phyloP scores from a whole-genome alignment of 1,284 basidiomycete genomes.

The Melampsora larici-populina region DNA sequence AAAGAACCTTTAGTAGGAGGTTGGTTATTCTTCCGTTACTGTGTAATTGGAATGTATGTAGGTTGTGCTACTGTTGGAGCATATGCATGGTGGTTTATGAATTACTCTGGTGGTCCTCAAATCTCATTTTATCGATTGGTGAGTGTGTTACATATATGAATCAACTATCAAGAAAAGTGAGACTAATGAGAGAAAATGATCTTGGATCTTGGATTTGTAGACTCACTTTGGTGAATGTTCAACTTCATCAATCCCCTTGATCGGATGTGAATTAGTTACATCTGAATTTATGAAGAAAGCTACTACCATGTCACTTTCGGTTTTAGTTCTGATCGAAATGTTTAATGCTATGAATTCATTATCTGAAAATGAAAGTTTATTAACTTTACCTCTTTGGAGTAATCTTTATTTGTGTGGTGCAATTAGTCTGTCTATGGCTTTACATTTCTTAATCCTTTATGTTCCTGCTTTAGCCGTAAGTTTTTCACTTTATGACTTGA shows the following conservation, averaged over 20 bases:
- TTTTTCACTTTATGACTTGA: conserved; percentile 44
- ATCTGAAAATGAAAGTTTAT: conserved; percentile 91
- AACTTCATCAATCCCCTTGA: conserved; percentile 61
- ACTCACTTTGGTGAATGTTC: conserved; percentile 92
- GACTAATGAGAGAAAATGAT: conserved; percentile 13
- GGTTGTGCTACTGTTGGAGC: conserved; percentile 92
- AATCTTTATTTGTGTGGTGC: conserved; percentile 87
- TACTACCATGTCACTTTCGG: conserved; percentile 91
- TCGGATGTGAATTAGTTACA: conserved; percentile 91
- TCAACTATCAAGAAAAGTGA: neutral
- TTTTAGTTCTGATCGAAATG: conserved; percentile 93
- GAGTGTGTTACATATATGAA: conserved; percentile 54
- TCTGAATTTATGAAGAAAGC: conserved; percentile 78
- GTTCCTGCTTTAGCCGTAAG: conserved; percentile 86
- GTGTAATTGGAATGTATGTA: conserved; percentile 89
- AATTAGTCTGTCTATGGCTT: conserved; percentile 79
- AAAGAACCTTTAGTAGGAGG: conserved; percentile 83
- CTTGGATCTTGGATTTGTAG: conserved; percentile 56
- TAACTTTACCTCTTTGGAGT: conserved; percentile 84
- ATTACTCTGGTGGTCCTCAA: conserved; percentile 81
- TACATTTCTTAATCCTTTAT: conserved; percentile 92
- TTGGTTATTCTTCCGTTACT: conserved; percentile 94
- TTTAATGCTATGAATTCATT: conserved; percentile 99
- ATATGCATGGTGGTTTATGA: conserved; percentile 98
- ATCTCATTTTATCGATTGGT: conserved; percentile 90